These are phyloP conservation scores for peach (Prunus persica) DNA, from an alignment of 306 rosid genomes.

Conservation along the genomic window DNA sequence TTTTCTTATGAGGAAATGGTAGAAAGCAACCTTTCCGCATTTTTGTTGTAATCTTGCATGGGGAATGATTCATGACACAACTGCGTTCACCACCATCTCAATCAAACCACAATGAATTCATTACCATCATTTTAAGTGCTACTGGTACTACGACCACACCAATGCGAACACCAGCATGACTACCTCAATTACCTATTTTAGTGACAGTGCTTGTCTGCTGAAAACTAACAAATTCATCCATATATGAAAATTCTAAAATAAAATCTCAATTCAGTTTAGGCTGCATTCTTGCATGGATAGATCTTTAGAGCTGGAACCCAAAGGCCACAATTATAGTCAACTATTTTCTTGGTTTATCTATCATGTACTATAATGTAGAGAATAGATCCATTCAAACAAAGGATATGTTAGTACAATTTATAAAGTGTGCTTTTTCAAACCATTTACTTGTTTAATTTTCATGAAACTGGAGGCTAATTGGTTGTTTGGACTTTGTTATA, in stretches of 20 bases:
- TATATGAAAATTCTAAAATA: not conserved
- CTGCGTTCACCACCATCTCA: not conserved
- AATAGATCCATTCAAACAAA: not conserved
- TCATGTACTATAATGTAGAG: not conserved
- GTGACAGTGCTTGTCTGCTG: not conserved
- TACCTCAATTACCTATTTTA: not conserved
- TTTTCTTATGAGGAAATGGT: not conserved
- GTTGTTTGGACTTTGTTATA: constrained; percentile 4
- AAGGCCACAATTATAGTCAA: not conserved
- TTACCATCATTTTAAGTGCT: not conserved
- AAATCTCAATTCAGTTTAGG: not conserved
- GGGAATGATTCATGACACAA: not conserved
- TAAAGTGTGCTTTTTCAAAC: not conserved
- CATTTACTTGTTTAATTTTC: not conserved
- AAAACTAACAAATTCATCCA: not conserved
- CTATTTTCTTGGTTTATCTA: not conserved
- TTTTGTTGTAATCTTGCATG: not conserved
- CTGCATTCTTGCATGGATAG: not conserved
- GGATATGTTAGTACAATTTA: not conserved
- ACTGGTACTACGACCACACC: not conserved
- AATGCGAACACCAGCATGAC: not conserved
- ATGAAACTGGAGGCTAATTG: constrained; percentile 1
- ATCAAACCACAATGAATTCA: not conserved
- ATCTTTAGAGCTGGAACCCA: not conserved
- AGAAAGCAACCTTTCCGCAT: not conserved